Conservation (phyloP, 2,329 filamentous ascomycete species). For the Diaporthe ampelina region DNA sequence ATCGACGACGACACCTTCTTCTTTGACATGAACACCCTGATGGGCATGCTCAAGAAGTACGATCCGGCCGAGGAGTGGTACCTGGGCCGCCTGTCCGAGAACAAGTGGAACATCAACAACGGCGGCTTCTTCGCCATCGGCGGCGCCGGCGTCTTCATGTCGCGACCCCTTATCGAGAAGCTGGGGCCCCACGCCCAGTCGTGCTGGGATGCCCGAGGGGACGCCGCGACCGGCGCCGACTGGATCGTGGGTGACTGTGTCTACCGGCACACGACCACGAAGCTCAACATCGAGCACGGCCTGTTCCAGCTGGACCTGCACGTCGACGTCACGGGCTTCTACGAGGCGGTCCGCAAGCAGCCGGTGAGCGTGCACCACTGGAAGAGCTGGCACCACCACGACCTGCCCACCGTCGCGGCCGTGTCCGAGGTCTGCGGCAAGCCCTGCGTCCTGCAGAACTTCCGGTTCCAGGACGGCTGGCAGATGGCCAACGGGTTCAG, state of each 20-base stretch:
- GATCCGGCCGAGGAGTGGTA: conserved; percentile 55
- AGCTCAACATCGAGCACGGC: conserved; percentile 55
- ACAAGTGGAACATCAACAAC: conserved; percentile 54
- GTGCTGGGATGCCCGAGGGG: conserved; percentile 48
- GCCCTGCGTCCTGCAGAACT: conserved; percentile 56
- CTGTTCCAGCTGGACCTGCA: conserved; percentile 58
- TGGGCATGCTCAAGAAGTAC: conserved; percentile 53
- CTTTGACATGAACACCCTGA: conserved; percentile 54
- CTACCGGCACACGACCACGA: conserved; percentile 56
- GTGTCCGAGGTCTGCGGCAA: conserved; percentile 56
- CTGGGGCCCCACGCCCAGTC: conserved; percentile 53
- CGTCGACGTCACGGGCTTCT: conserved; percentile 58
- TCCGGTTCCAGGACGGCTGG: conserved; percentile 47
- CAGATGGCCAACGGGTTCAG: conserved; percentile 59
- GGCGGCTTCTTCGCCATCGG: conserved; percentile 60
- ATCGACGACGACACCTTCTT: conserved; percentile 63
- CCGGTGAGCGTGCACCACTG: conserved; percentile 61
- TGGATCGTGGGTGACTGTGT: conserved; percentile 57
- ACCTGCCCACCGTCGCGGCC: conserved; percentile 53
- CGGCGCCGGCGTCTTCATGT: conserved; percentile 60
- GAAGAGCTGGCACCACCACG: conserved; percentile 50
- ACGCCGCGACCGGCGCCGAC: conserved; percentile 52
- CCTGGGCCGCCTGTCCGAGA: conserved; percentile 58
- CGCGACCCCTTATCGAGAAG: conserved; percentile 53
- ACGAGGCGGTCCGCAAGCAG: conserved; percentile 55